Evolutionary conservation across 306 rosid genomes (phyloP), one percentile per base, ranked within the genome.

Genomic region (Boehmeria nivea): DNA sequence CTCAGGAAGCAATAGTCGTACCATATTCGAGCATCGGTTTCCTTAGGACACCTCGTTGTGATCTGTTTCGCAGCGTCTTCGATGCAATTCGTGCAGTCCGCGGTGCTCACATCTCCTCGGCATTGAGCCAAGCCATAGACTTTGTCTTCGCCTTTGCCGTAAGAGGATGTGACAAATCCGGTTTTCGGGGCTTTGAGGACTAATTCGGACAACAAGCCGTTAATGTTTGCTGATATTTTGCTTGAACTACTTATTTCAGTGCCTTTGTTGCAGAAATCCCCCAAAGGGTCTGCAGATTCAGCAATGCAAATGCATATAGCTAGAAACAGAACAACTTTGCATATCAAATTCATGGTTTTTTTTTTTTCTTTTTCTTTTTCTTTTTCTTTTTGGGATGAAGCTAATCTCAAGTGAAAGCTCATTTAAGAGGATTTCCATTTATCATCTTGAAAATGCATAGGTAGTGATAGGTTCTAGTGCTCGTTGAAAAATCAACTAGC

Each of bases 51-150:
- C 11, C 73, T 57, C 13, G 52, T 38, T 17, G 61, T 71, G 57
- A 85, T 75, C 71, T 82, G 52, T 6, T 72, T 69, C 2, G 89
- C 75, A 0, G 89, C 84, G 1, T 79, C 81, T 58, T 74, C 72
- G 37, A 85, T 61, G 27, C 94, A 85, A 37, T 3, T 67, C 12
- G 77, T 49, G 69, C 89, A 85, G 49, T 85, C 89, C 66, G 67
- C 54, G 15, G 28, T 62, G 76, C 56, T 69, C 13, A 82, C 76
- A 43, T 85, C 94, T 7, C 83, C 82, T 42, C 82, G 74, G 58
- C 94, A 82, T 53, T 82, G 89, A 55, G 84, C 71, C 55, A 85
- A 64, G 45, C 83, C 89, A 62, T 69, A 82, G 33, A 77, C 77
- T 64, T 27, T 54, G 70, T 80, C 78, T 64, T 67, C 19, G 22